Percentiles rank a stretch among this genome's conserved stretches.
These are phyloP conservation scores for Amanita jacksonii DNA, from an alignment of 768 basidiomycete species.

Conservation along the genomic window DNA sequence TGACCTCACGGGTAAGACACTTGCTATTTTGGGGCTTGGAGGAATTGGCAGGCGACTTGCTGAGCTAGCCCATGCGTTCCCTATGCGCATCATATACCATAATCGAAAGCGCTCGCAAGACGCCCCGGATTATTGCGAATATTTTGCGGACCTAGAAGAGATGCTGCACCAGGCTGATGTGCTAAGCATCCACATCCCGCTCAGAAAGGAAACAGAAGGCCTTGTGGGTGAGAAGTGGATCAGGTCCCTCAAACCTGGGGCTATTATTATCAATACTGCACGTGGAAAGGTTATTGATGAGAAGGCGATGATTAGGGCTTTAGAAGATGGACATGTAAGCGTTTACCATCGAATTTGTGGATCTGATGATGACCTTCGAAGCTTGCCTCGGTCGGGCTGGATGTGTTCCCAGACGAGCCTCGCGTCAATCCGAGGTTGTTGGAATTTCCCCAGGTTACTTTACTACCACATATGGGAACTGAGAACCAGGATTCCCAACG, in stretches of 20 bases:
- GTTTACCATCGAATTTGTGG: not conserved
- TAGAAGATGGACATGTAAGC: slow-evolving; percentile 83
- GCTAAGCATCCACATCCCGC: slow-evolving; percentile 78
- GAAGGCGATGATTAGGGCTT: slow-evolving; percentile 72
- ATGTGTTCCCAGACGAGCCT: slow-evolving; percentile 84
- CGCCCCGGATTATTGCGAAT: slow-evolving; percentile 69
- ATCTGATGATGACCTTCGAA: slow-evolving; percentile 8
- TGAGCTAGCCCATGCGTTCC: slow-evolving; percentile 67
- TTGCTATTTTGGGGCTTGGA: slow-evolving; percentile 69
- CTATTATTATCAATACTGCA: slow-evolving; percentile 80
- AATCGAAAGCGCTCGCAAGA: slow-evolving; percentile 45
- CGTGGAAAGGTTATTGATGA: slow-evolving; percentile 90
- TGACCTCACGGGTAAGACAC: slow-evolving; percentile 58
- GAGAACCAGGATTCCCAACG: slow-evolving; percentile 74
- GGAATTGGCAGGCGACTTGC: slow-evolving; percentile 69
- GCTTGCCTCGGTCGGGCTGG: slow-evolving; percentile 75
- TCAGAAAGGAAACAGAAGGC: slow-evolving; percentile 63
- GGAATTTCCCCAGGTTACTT: slow-evolving; percentile 71
- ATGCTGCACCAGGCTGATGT: slow-evolving; percentile 72
- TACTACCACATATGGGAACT: slow-evolving; percentile 91
- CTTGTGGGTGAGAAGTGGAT: slow-evolving; percentile 72
- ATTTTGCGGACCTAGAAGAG: slow-evolving; percentile 51
- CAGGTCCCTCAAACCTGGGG: slow-evolving; percentile 64
- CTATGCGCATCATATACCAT: slow-evolving; percentile 86
- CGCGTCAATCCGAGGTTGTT: slow-evolving; percentile 69